Evolutionary conservation across 2,329 filamentous ascomycete genomes (phyloP).

Genomic region (Botrytis deweyae): DNA sequence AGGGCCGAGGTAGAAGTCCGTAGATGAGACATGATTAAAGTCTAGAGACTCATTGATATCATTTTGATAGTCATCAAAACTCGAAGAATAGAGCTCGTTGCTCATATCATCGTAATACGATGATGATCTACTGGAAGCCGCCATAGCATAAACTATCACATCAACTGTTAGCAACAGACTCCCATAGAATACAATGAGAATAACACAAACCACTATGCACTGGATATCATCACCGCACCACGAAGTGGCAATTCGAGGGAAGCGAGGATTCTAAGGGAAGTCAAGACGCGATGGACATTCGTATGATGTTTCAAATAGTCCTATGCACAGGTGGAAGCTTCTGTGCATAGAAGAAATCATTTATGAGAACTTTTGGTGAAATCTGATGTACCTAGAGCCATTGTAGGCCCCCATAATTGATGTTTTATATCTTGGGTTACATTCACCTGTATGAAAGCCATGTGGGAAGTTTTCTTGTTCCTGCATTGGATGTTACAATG

Average conservation of each 20-base stretch:
- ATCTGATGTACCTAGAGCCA: not conserved
- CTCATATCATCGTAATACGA: constrained; percentile 7
- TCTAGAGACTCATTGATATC: constrained; percentile 3
- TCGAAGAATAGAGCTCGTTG: constrained; percentile 4
- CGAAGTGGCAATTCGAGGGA: not conserved
- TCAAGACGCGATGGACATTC: not conserved
- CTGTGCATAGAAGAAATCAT: constrained; percentile 5
- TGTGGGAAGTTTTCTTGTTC: constrained; percentile 10
- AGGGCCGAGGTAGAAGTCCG: constrained; percentile 12
- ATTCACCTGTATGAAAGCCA: constrained; percentile 10
- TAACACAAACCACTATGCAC: not conserved
- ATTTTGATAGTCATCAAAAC: constrained; percentile 7
- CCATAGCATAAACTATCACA: constrained; percentile 1
- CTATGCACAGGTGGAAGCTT: not conserved
- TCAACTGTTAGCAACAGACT: not conserved
- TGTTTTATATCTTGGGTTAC: not conserved
- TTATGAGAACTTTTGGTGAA: not conserved
- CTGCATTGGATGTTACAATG: constrained; percentile 10
- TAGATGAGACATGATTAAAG: not conserved
- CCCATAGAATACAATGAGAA: not conserved
- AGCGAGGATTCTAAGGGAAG: not conserved
- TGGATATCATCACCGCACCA: not conserved
- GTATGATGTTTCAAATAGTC: not conserved
- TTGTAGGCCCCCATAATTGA: constrained; percentile 6
- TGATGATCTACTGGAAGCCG: not conserved